These are phyloP conservation scores for Helicostylum pulchrum DNA, from an alignment of 192 early-diverging fungal genomes.

Conservation along the genomic window DNA sequence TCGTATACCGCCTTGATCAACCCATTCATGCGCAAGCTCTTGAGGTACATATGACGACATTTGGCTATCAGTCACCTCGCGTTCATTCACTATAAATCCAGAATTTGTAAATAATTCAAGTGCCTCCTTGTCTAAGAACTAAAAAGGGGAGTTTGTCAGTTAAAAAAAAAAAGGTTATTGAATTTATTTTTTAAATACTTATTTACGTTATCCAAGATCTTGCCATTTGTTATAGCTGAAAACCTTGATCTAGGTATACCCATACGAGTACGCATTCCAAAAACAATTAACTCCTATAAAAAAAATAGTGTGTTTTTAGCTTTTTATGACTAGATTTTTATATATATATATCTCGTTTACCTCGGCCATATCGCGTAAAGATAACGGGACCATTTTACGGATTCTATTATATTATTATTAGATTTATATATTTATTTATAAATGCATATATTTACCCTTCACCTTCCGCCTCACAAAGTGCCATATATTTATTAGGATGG, in stretches of 20 bases:
- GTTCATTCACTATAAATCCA: conserved; percentile 19
- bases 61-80: conserved; percentile 1
- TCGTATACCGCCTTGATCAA: conserved; percentile 25
- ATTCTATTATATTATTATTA: conserved; percentile 7
- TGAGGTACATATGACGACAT: conserved; percentile 24
- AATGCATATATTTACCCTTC: conserved; percentile 38
- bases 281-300: conserved; percentile 43
- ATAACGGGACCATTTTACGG: conserved; percentile 15
- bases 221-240: conserved; percentile 20
- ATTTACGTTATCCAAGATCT: conserved; percentile 41
- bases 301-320: not conserved
- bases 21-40: conserved; percentile 10
- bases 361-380: conserved; percentile 20
- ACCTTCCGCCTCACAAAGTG: conserved; percentile 38
- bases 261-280: conserved; percentile 47
- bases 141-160: not conserved
- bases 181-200: not conserved
- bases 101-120: conserved; percentile 15
- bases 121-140: conserved; percentile 16
- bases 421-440: not conserved
- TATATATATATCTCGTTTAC: conserved; percentile 8
- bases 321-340: not conserved
- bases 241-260: conserved; percentile 40
- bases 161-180: not conserved
- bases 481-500: conserved; percentile 53